A percentile compares a stretch with the other conserved stretches of the same genome.
Conservation (phyloP, 192 early-diverging fungal species). For the Dissophora ornata region DNA sequence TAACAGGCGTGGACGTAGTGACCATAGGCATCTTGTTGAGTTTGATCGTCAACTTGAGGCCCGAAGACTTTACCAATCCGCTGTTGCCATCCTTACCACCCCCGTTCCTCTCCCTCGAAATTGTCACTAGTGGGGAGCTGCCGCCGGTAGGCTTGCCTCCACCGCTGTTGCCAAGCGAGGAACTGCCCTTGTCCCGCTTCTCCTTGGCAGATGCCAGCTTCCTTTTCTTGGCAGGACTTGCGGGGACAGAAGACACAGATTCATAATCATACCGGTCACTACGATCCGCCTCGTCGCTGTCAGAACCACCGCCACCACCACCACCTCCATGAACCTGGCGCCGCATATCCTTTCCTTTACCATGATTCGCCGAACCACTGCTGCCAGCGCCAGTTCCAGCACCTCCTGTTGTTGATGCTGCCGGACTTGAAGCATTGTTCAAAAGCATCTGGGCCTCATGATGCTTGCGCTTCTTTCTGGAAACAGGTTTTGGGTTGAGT, state of each 20-base stretch:
- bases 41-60: conserved; percentile 34
- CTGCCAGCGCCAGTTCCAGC: too few relatives aligned
- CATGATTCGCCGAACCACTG: not conserved
- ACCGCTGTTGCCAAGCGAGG: not conserved
- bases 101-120: conserved; percentile 7
- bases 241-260: not conserved
- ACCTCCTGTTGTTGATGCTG: not conserved
- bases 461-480: conserved; percentile 48
- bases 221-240: conserved; percentile 26
- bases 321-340: not conserved
- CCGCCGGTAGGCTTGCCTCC: not conserved
- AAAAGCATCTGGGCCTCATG: conserved; percentile 28
- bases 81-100: not conserved
- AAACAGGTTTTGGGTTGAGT: conserved; percentile 58
- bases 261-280: conserved; percentile 6
- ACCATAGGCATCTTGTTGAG: conserved; percentile 10
- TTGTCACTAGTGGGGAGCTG: conserved; percentile 18
- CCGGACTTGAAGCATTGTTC: conserved; percentile 1
- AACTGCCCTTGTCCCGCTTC: not conserved
- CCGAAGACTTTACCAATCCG: conserved; percentile 3
- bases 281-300: conserved; percentile 16
- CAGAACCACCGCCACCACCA: too few relatives aligned
- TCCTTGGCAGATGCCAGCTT: conserved; percentile 7
- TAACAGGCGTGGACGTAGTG: not conserved
- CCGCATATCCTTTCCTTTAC: not conserved